Evolutionary conservation across 345 rosid genomes (phyloP), one percentile per base, ranked within the genome.

Genomic region (Gynandropsis gynandra): DNA sequence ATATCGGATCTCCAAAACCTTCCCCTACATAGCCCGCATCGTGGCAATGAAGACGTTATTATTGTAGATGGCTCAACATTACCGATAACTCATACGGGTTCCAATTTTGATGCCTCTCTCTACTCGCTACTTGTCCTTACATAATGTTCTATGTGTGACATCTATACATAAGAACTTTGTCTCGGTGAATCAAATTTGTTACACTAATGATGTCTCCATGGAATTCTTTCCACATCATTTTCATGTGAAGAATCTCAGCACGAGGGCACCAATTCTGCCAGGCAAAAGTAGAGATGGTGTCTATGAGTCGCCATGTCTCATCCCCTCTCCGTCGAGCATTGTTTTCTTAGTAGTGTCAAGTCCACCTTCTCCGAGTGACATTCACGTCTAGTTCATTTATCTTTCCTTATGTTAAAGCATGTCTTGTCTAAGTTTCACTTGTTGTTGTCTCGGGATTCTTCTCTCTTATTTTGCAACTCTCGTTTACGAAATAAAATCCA

Each of bases 231-330:
- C 51, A 1, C 1, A 12, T 18, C 16, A 19, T 2, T 49, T 56
- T 48, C 37, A 29, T 20, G 13, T 42, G 57, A 63, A 44, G 21
- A 56, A 63, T 41, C 45, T 31, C 19, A 6, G 15, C 29, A 27
- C 12, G 20, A 31, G 51, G 52, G 21, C 15, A 16, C 47, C 7
- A 9, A 0, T 42, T 1, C 2, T 56, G 13, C 11, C 19, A 8
- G 56, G 56, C 8, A 4, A 3, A 17, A 14, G 15, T 43, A 40
- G 5, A 12, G 33, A 31, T 29, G 34, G 50, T 5, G 1, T 38
- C 15, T 62, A 47, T 19, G 50, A 63, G 29, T 54, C 36, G 67
- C 11, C 50, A 3, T 29, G 0, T 16, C 0, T 14, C 0, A 39
- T 32, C 24, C 21, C 32, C 7, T n/a, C 19, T 0, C 7, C 15